Evolutionary conservation across 805 yeast species (phyloP).

Genomic region (Monosporozyma yasuniensis): DNA sequence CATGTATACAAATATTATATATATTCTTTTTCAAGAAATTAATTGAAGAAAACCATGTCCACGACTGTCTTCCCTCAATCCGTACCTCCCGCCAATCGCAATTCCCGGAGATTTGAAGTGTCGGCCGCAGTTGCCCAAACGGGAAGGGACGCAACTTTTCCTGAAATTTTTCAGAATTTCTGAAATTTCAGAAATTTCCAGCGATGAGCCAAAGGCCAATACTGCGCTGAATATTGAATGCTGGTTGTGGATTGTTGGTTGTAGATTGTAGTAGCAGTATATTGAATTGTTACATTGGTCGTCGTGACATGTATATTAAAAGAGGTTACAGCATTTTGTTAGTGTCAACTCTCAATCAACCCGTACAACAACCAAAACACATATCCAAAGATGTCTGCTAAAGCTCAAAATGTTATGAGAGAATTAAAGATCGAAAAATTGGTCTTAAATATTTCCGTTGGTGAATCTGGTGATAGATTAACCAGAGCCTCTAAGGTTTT

Average conservation of each 20-base stretch:
- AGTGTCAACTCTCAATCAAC: not conserved
- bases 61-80: too few species aligned
- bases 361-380: constrained; percentile 9
- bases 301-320: not conserved
- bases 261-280: not conserved
- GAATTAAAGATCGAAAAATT: constrained; percentile 98
- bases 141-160: not conserved
- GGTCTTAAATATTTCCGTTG: constrained; percentile 99
- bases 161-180: not conserved
- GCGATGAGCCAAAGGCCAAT: too few species aligned
- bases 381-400: constrained; percentile 39
- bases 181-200: too few species aligned
- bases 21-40: too few species aligned
- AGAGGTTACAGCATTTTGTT: too few species aligned
- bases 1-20: too few species aligned
- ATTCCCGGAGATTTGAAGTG: too few species aligned
- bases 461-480: constrained; percentile 99
- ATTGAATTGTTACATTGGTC: not conserved
- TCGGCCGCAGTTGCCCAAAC: not conserved
- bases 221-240: not conserved
- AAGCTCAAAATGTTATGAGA: constrained; percentile 91
- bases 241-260: not conserved
- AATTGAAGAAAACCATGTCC: too few species aligned
- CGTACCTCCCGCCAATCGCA: too few species aligned
- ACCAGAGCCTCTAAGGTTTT: constrained; percentile 99